A percentile compares a stretch with the other conserved stretches of the same genome.
These are phyloP conservation scores for Trichocladium uniseriatum DNA, from an alignment of 495 filamentous ascomycete species.

Conservation along the genomic window DNA sequence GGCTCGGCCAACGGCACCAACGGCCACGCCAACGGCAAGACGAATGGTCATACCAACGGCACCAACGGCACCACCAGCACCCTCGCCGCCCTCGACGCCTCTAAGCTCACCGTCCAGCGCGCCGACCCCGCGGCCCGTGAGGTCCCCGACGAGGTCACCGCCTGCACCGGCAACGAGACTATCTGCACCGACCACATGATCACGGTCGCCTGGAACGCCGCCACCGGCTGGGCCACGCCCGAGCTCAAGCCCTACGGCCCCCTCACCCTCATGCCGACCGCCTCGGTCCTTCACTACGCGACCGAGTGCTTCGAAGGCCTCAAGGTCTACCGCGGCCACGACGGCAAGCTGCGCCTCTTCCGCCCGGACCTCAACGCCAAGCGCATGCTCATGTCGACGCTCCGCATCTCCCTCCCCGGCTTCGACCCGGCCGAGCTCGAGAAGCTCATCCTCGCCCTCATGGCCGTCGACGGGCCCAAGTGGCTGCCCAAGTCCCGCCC, in stretches of 20 bases:
- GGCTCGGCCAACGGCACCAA: constrained; percentile 21
- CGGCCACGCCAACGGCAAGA: constrained; percentile 15
- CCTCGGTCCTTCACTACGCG: constrained; percentile 82
- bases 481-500: constrained; percentile 67
- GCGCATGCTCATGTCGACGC: constrained; percentile 63
- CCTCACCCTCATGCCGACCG: constrained; percentile 71
- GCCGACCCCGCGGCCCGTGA: constrained; percentile 53
- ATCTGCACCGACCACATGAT: constrained; percentile 90
- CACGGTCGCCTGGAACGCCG: constrained; percentile 57
- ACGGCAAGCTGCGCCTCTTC: constrained; percentile 78
- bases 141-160: constrained; percentile 52
- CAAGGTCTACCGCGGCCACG: constrained; percentile 76
- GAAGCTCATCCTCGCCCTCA: constrained; percentile 61
- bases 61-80: constrained; percentile 16
- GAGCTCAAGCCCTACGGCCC: constrained; percentile 73
- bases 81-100: constrained; percentile 53
- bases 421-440: constrained; percentile 65
- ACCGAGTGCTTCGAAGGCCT: constrained; percentile 90
- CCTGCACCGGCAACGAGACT: constrained; percentile 38
- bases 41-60: constrained; percentile 24
- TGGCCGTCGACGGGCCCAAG: constrained; percentile 59
- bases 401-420: constrained; percentile 66
- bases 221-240: constrained; percentile 66
- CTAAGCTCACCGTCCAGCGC: constrained; percentile 58
- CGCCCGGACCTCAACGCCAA: constrained; percentile 67